These are phyloP conservation scores for Epichloe baconii DNA, from an alignment of 2,329 filamentous ascomycete genomes.

Conservation along the genomic window DNA sequence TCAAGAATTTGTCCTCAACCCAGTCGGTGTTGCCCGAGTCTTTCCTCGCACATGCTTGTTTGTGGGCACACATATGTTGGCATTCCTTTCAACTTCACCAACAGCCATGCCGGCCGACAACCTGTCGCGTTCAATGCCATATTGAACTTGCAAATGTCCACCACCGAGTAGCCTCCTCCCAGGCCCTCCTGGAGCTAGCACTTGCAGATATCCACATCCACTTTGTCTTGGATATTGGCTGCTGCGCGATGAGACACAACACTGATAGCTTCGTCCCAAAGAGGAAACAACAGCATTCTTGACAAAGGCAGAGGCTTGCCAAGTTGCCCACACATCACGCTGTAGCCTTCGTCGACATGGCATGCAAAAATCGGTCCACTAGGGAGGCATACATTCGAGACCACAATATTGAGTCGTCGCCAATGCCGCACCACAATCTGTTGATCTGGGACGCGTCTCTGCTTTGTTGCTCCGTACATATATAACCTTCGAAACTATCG, in stretches of 20 bases:
- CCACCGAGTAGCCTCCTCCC: neutral
- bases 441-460: constrained; percentile 4
- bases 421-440: neutral
- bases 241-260: neutral
- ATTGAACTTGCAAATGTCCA: neutral
- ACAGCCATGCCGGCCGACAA: neutral
- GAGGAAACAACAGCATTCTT: constrained; percentile 2
- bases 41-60: neutral
- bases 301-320: neutral
- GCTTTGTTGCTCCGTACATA: constrained; percentile 12
- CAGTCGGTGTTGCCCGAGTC: too few species aligned
- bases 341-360: neutral
- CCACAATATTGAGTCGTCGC: neutral
- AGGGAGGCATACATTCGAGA: neutral
- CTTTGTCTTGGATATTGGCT: neutral
- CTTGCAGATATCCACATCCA: neutral
- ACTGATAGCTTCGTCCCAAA: neutral
- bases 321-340: neutral
- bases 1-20: too few species aligned
- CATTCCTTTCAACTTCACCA: neutral
- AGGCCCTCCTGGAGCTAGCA: neutral
- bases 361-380: neutral
- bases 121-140: neutral
- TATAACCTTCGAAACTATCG: constrained; percentile 16
- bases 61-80: neutral